Evolutionary conservation across 108 stramenopile species (phyloP).

Genomic region (Cyclotella sp.): DNA sequence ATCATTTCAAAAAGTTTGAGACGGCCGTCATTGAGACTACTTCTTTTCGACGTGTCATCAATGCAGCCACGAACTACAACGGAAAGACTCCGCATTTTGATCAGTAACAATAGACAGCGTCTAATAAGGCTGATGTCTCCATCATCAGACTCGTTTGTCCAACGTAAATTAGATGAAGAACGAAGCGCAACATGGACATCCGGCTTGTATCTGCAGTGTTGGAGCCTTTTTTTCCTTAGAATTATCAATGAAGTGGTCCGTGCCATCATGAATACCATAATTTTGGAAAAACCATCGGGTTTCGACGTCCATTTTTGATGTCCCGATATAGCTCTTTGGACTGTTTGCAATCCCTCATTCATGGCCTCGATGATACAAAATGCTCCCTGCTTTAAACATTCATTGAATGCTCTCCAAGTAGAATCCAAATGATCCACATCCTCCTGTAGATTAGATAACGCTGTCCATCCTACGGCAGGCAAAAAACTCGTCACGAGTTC

Average conservation of each 20-base stretch:
- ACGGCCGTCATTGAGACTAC: conserved; percentile 1
- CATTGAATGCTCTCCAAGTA: conserved; percentile 19
- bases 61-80: background rate
- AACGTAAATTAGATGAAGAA: background rate
- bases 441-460: conserved; percentile 19
- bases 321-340: conserved; percentile 4
- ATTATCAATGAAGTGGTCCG: conserved; percentile 24
- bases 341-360: conserved; percentile 9
- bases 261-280: conserved; percentile 23
- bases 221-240: conserved; percentile 11
- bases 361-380: conserved; percentile 8
- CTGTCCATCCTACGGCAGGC: conserved; percentile 31
- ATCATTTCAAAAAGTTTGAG: conserved; percentile 22
- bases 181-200: background rate
- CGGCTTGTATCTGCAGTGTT: background rate
- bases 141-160: background rate
- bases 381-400: conserved; percentile 7
- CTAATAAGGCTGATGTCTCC: conserved; percentile 2
- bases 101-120: background rate
- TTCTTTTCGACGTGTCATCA: background rate
- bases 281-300: conserved; percentile 18
- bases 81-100: conserved; percentile 15
- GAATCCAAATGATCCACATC: conserved; percentile 18
- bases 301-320: conserved; percentile 1
- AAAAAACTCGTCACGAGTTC: conserved; percentile 6